Percentiles rank a stretch among this genome's conserved stretches.
These are phyloP conservation scores for Bipolaris sorokiniana DNA, from an alignment of 2,329 filamentous ascomycete species.

Conservation along the genomic window DNA sequence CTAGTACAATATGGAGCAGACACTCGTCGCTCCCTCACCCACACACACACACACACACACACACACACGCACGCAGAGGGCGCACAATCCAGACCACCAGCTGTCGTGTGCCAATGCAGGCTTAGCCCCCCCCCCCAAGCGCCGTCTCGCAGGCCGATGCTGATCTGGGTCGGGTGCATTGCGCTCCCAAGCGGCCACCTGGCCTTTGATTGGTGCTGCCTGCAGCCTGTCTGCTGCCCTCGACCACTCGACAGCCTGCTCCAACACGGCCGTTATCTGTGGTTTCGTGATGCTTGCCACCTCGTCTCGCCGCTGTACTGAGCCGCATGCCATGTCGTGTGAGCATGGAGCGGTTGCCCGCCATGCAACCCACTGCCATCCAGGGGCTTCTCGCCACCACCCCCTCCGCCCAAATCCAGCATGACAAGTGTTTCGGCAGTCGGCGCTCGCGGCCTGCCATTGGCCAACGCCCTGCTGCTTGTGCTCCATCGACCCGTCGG, in stretches of 20 bases:
- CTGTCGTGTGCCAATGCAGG: constrained; percentile 30
- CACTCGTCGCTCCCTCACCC: neutral
- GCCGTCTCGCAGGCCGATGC: constrained; percentile 18
- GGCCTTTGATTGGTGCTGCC: constrained; percentile 31
- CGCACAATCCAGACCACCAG: constrained; percentile 16
- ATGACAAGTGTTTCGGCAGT: constrained; percentile 39
- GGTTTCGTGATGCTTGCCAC: constrained; percentile 33
- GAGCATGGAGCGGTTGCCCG: constrained; percentile 11
- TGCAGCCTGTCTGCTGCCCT: neutral
- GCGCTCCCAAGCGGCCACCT: constrained; percentile 29
- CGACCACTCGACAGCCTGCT: constrained; percentile 15
- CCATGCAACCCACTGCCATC: constrained; percentile 18
- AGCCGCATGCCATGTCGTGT: constrained; percentile 7
- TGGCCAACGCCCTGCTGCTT: constrained; percentile 8
- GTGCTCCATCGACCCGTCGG: constrained; percentile 22
- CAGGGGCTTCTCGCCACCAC: constrained; percentile 29
- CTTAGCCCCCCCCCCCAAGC: constrained; percentile 26
- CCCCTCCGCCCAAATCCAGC: constrained; percentile 29
- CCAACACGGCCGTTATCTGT: constrained; percentile 31
- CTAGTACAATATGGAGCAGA: neutral
- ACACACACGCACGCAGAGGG: constrained; percentile 2
- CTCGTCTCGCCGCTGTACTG: constrained; percentile 5
- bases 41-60: neutral
- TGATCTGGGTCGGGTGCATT: constrained; percentile 17
- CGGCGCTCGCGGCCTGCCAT: constrained; percentile 28